These are phyloP conservation scores for Epichloe typhina DNA, from an alignment of 2,329 filamentous ascomycete genomes.

Conservation along the genomic window DNA sequence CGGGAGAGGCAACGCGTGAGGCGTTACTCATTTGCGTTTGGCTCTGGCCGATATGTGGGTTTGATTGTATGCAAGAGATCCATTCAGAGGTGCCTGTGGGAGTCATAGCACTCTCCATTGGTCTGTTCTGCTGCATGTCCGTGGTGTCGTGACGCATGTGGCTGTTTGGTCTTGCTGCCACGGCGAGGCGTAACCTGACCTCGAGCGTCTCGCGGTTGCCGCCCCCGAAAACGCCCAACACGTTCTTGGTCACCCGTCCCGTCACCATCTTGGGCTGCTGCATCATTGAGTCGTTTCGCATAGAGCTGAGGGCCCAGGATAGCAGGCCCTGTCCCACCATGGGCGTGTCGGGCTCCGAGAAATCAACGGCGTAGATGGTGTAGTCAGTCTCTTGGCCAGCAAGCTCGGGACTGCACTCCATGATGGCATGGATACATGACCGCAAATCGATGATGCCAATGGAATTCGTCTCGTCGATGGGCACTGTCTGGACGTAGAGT, in stretches of 20 bases:
- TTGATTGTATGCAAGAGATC: constrained; percentile 63
- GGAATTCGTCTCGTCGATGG: constrained; percentile 63
- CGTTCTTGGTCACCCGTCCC: constrained; percentile 77
- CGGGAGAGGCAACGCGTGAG: constrained; percentile 24
- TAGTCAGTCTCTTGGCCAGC: constrained; percentile 61
- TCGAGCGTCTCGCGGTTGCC: constrained; percentile 81
- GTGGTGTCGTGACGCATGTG: constrained; percentile 15
- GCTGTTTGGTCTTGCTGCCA: constrained; percentile 47
- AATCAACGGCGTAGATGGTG: constrained; percentile 94
- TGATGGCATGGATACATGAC: constrained; percentile 74
- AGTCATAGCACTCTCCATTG: constrained; percentile 25
- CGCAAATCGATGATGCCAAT: constrained; percentile 83
- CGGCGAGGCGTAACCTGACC: constrained; percentile 78
- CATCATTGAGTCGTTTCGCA: constrained; percentile 25
- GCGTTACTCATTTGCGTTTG: constrained; percentile 13
- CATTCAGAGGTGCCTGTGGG: constrained; percentile 60
- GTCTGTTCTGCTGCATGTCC: constrained; percentile 8
- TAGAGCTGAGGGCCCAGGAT: constrained; percentile 57
- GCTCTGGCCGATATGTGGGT: constrained; percentile 37
- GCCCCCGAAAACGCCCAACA: constrained; percentile 71
- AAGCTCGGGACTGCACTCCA: constrained; percentile 71
- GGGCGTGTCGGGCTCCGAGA: constrained; percentile 86
- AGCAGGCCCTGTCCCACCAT: constrained; percentile 93
- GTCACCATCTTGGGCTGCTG: constrained; percentile 65
- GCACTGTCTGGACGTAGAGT: constrained; percentile 66